Evolutionary conservation across 2,329 filamentous ascomycete genomes (phyloP).

Genomic region (Ceratocystis diversiconidia): DNA sequence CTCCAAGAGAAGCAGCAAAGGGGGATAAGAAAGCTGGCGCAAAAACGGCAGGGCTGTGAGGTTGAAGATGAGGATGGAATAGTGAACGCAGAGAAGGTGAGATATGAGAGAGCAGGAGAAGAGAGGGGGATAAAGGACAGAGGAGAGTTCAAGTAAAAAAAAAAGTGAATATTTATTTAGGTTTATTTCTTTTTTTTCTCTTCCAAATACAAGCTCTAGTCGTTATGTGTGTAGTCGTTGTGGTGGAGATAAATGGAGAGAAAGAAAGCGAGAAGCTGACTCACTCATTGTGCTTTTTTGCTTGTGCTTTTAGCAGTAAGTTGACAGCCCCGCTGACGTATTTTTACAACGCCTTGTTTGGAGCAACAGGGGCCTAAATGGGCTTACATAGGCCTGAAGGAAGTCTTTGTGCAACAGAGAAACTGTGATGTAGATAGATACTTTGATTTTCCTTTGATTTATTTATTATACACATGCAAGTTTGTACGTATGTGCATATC

Average conservation of each 20-base stretch:
- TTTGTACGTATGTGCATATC: too few species aligned
- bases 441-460: not conserved
- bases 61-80: too few species aligned
- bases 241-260: constrained; percentile 2
- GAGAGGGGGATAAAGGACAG: not conserved
- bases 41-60: too few species aligned
- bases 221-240: not conserved
- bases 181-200: not conserved
- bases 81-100: not conserved
- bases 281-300: constrained; percentile 10
- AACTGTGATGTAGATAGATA: too few species aligned
- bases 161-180: not conserved
- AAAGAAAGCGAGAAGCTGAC: constrained; percentile 1
- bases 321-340: constrained; percentile 6
- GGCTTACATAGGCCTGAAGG: not conserved
- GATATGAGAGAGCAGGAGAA: not conserved
- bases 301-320: not conserved
- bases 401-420: not conserved
- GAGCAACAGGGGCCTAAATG: constrained; percentile 3
- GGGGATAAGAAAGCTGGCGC: too few species aligned
- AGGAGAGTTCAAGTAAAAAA: not conserved
- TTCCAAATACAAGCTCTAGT: not conserved
- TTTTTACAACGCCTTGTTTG: not conserved
- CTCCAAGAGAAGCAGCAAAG: too few species aligned
- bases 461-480: not conserved